Base-by-base conservation (phyloP, 441 rosid species). In the Gossypium gossypioides region DNA sequence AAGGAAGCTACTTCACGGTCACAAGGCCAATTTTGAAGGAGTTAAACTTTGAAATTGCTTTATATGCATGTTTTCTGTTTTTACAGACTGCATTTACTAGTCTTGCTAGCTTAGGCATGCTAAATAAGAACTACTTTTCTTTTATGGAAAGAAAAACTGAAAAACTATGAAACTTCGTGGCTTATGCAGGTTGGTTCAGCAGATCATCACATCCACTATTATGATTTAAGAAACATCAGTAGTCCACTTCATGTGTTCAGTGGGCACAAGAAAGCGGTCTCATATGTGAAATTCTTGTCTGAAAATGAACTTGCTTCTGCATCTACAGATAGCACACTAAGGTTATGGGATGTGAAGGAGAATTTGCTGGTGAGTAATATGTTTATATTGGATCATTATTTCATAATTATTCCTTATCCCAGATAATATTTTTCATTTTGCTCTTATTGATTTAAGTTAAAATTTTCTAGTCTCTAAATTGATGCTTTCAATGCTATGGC, bases 251-350 rank as follows among this genome's bases (percentile, higher is more conserved):
- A 96, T 81, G 92, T 93, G 74, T 96, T 96, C 72, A 88, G 89
- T 4, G 99, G 99, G 72, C 98, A 93, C 79, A 85, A 86, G 74
- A 96, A 91, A 88, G 84, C 99, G 25, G 99, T 93, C 78, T 93
- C 99, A 3, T 91, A 96, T 78, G 99, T 96, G 72, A 93, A 96
- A 76, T 96, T 93, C 83, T 81, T 93, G 84, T 93, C 99, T 46
- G 86, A 85, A 80, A 83, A 85, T 40, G 99, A 96, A 88, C 99
- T 93, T 75, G 94, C 97, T 79, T 96, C 98, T 72, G 99, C 98
- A 51, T 96, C 99, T 18, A 96, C 98, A 7, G 99, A 96, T 83
- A 92, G 96, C 84, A 93, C 99, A 8, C 83, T 96, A 75, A 84
- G 98, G 24, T 81, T 93, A 57, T 93, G 99, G 99, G 97, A 96